Evolutionary conservation across 495 filamentous ascomycete genomes (phyloP), one percentile per base, ranked within the genome.

Genomic region (Annulohypoxylon nitens): DNA sequence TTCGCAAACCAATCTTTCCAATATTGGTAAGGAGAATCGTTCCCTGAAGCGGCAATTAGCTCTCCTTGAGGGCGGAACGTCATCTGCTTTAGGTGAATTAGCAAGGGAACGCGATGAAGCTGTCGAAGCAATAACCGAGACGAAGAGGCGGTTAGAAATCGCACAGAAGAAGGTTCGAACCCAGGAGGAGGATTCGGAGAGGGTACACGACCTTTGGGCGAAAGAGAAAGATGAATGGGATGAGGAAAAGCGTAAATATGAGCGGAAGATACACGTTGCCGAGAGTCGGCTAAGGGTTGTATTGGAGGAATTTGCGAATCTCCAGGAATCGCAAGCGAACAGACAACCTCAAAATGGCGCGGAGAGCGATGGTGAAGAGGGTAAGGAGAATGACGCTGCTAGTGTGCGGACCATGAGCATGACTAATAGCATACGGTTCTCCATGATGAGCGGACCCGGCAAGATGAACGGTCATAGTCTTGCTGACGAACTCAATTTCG

Each of bases 401-500:
- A 97, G 95, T 78, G 83, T 94, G 39, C 88, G 90, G 55, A 92
- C 90, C 2, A 90, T 91, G 82, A 94, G 92, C 77, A 87, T 92
- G 69, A 88, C 92, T 50, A 93, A 90, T 78, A 91, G 91, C 75
- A 84, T 87, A 68, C 88, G 93, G 36, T 93, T 91, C 77, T 96
- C 93, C 10, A 84, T 90, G 39, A 83, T 91, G 67, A 88, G 90
- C 63, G 85, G 84, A 7, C 83, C 87, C 68, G 87, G 83, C 20
- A 91, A 91, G 75, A 74, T 83, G 18, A 90, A 90, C 59, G 92
- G 92, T 8, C 74, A 94, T 41, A 96, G 91, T 72, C 82, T 99
- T 45, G 96, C 96, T 8, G 93, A 98, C 73, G 96, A 99, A 84
- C 85, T 99, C 67, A 90, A 90, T 59, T 91, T 97, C 45, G 93